phyloP scores from a whole-genome alignment of 2,329 filamentous ascomycete genomes.

The Arthrocladium fulminans region DNA sequence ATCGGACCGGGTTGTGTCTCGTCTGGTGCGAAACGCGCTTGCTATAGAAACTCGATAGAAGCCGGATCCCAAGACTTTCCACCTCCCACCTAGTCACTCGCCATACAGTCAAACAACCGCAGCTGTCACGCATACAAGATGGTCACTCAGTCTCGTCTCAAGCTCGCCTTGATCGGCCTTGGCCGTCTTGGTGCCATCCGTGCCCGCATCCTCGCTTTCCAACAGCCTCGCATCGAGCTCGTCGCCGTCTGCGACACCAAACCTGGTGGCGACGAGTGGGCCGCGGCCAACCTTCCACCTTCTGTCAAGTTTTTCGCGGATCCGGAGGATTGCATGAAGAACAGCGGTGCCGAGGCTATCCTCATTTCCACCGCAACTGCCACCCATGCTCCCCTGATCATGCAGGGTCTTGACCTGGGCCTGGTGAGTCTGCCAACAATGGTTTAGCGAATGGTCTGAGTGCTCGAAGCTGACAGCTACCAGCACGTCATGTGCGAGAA shows the following conservation, averaged over 20 bases:
- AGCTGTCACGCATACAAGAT: too few relatives aligned
- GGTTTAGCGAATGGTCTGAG: too few relatives aligned
- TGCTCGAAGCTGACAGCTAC: too few relatives aligned
- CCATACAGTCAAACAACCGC: too few relatives aligned
- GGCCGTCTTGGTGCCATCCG: slow-evolving; percentile 27
- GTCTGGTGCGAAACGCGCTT: too few relatives aligned
- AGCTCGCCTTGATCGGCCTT: slow-evolving; percentile 25
- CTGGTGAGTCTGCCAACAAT: too few relatives aligned
- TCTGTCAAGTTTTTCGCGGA: slow-evolving; percentile 21
- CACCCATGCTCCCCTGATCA: slow-evolving; percentile 25
- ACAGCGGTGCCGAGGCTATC: slow-evolving; percentile 25
- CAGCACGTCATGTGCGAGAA: slow-evolving; percentile 14
- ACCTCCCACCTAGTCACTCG: too few relatives aligned
- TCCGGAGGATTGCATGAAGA: slow-evolving; percentile 25
- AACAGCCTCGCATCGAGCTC: slow-evolving; percentile 30
- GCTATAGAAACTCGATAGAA: too few relatives aligned
- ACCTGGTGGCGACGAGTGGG: slow-evolving; percentile 27
- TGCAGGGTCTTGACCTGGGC: slow-evolving; percentile 6
- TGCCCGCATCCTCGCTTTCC: slow-evolving; percentile 28
- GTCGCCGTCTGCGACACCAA: slow-evolving; percentile 30
- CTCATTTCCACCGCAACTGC: slow-evolving; percentile 27
- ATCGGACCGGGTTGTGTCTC: too few relatives aligned
- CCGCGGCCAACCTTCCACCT: slow-evolving; percentile 23
- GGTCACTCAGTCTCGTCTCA: too few relatives aligned
- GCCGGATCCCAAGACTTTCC: too few relatives aligned